Evolutionary conservation across 2,329 filamentous ascomycete species (phyloP).

Genomic region (Diplocarpon mali): DNA sequence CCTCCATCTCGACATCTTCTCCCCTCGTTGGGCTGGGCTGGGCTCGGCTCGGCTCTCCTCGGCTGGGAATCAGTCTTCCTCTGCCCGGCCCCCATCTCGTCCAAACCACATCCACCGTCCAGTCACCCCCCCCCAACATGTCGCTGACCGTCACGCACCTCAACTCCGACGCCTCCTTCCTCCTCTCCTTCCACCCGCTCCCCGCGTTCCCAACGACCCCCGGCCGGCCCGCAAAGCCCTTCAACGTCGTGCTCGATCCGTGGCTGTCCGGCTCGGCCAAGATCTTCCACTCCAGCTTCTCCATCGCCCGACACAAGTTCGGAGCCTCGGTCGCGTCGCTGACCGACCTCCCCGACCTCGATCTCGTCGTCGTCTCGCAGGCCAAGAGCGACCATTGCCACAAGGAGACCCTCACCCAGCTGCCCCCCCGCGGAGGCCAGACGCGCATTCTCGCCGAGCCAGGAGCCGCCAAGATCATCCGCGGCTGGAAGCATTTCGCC

Average conservation of each 20-base stretch:
- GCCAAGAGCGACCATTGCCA: slow-evolving; percentile 61
- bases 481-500: slow-evolving; percentile 58
- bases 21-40: too few species aligned
- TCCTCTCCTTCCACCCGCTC: slow-evolving; percentile 42
- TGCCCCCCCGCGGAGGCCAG: slow-evolving; percentile 40
- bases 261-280: slow-evolving; percentile 54
- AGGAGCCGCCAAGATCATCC: slow-evolving; percentile 52
- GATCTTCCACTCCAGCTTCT: slow-evolving; percentile 50
- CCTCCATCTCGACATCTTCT: too few species aligned
- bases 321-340: slow-evolving; percentile 47
- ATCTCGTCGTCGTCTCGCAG: slow-evolving; percentile 48
- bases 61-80: too few species aligned
- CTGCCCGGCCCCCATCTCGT: neutral
- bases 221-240: slow-evolving; percentile 36
- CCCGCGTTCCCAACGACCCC: slow-evolving; percentile 30
- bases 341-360: slow-evolving; percentile 39
- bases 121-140: slow-evolving; percentile 41
- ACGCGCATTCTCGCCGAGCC: slow-evolving; percentile 57
- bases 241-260: slow-evolving; percentile 61
- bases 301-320: slow-evolving; percentile 43
- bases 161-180: slow-evolving; percentile 54
- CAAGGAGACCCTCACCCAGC: slow-evolving; percentile 53
- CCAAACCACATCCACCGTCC: slow-evolving; percentile 1
- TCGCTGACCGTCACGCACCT: slow-evolving; percentile 52
- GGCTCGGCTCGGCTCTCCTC: too few species aligned